These are phyloP conservation scores for Penicillium olsonii DNA, from an alignment of 2,329 filamentous ascomycete species.

Conservation along the genomic window DNA sequence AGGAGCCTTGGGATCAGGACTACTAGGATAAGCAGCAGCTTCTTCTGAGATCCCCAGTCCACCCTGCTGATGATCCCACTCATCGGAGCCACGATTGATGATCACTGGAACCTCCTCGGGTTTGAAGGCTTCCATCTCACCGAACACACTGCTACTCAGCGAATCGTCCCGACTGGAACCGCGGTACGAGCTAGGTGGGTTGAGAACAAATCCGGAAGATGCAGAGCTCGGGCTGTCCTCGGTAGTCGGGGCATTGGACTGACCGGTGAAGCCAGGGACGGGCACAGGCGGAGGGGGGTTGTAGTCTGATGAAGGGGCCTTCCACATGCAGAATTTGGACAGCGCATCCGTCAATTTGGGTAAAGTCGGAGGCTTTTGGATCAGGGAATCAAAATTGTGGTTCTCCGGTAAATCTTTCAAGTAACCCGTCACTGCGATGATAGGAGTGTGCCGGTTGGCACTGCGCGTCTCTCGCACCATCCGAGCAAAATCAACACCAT, in stretches of 20 bases:
- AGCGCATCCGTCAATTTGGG: slow-evolving; percentile 88
- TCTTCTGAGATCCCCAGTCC: slow-evolving; percentile 78
- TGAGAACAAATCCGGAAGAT: slow-evolving; percentile 69
- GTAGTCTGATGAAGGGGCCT: slow-evolving; percentile 67
- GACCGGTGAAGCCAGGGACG: slow-evolving; percentile 62
- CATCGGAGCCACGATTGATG: slow-evolving; percentile 71
- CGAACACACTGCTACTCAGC: slow-evolving; percentile 78
- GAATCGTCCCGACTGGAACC: slow-evolving; percentile 85
- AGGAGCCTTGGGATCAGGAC: slow-evolving; percentile 28
- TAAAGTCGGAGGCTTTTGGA: slow-evolving; percentile 94
- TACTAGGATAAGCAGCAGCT: slow-evolving; percentile 15
- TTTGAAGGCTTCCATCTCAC: slow-evolving; percentile 76
- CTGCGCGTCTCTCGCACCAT: slow-evolving; percentile 99
- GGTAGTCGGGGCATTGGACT: slow-evolving; percentile 62
- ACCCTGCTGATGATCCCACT: slow-evolving; percentile 68
- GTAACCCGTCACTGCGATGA: slow-evolving; percentile 95
- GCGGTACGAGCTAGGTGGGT: slow-evolving; percentile 73
- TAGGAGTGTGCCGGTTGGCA: slow-evolving; percentile 88
- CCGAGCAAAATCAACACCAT: slow-evolving; percentile 89
- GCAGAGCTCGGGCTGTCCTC: slow-evolving; percentile 85
- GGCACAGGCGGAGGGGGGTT: slow-evolving; percentile 56
- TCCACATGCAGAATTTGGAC: slow-evolving; percentile 89
- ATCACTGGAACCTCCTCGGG: slow-evolving; percentile 77
- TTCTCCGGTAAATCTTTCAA: slow-evolving; percentile 94
- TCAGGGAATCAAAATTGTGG: slow-evolving; percentile 92